Evolutionary conservation across 2,329 filamentous ascomycete species (phyloP), one percentile per base, ranked within the genome.

Genomic region (Diaporthe amygdali): DNA sequence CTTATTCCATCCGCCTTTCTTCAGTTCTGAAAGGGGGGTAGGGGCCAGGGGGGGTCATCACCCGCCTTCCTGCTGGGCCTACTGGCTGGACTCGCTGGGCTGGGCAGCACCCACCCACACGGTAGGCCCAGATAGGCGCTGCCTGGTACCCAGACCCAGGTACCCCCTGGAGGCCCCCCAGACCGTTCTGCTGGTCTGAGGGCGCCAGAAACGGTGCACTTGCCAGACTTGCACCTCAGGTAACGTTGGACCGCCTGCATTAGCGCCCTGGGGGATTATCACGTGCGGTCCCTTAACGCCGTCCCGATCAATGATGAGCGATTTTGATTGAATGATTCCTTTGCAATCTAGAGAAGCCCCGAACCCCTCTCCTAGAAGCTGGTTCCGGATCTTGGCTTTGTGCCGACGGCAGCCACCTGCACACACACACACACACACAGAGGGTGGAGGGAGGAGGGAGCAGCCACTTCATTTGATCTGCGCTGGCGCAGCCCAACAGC

Each of bases 271-370:
- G 59, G 59, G 59, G 22, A 37, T 8, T 15, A 27, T 64, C 59
- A 64, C 59, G 44, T 47, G 44, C 59, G n/a, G 30, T 44, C 8
- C 30, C 27, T 64, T 64, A 30, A 49, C n/a, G 59, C 59, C 25
- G 59, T 49, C 30, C 59, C 41, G 22, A 64, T 49, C 44, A 44
- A 37, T 49, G 44, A 30, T 49, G 41, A 64, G 44, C 44, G 59
- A 20, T 64, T 64, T 37, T 64, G 59, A 64, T 64, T 64, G 59
- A 64, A n/a, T n/a, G n/a, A n/a, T n/a, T 64, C 47, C 59, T 37
- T 22, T 15, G 10, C 30, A 49, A 49, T 44, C 3, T 10, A 6
- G 30, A 64, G 30, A 46, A 47, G n/a, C n/a, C n/a, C n/a, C n/a
- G n/a, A n/a, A n/a, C n/a, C n/a, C 59, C 59, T 44, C 59, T 64